Base-by-base conservation (phyloP, 179 eudicot genomes). In the Beta corolliflora region DNA sequence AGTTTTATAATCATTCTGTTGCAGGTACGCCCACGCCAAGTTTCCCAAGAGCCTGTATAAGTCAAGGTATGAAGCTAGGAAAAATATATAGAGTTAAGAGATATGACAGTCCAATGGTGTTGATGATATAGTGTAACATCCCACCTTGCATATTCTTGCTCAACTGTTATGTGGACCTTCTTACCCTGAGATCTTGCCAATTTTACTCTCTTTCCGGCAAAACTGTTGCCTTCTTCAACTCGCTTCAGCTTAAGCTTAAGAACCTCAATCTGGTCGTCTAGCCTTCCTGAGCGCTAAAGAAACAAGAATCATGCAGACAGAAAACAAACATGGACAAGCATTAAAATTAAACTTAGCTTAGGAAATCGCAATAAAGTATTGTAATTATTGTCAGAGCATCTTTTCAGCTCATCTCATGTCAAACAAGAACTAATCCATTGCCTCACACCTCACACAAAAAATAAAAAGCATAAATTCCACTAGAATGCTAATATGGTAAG, bases 21-120 rank as follows among this genome's bases (percentile, higher is more conserved):
- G 97, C 92, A 95, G 76, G 84, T 91, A 89, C 29, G 97, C 93
- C 98, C 99, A 95, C 4, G 95, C 99, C 91, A 95, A 88, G 85
- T 95, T 95, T 58, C 99, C 99, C 81, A 94, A 84, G 78, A 94
- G 83, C 88, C 98, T 95, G 90, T 54, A 82, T 19, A 54, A 46
- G 8, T 76, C 16, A 41, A 84, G 44, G 65, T 63, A 63, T n/a
- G 68, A 50, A 56, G 44, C 75, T 53, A 79, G 76, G 11, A 13
- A 79, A 14, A 8, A 60, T 41, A 7, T 41, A 13, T 19, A 16
- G 11, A 48, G 25, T 29, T 19, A 19, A 3, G 29, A 21, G 13
- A 56, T 60, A 72, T 0, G 9, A 53, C 0, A 63, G 64, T 9
- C 29, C 29, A 25, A 14, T n/a, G n/a, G n/a, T 56, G 9, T 29